These are phyloP conservation scores for Phytophthora multivora DNA, from an alignment of 352 stramenopile genomes.

Conservation along the genomic window DNA sequence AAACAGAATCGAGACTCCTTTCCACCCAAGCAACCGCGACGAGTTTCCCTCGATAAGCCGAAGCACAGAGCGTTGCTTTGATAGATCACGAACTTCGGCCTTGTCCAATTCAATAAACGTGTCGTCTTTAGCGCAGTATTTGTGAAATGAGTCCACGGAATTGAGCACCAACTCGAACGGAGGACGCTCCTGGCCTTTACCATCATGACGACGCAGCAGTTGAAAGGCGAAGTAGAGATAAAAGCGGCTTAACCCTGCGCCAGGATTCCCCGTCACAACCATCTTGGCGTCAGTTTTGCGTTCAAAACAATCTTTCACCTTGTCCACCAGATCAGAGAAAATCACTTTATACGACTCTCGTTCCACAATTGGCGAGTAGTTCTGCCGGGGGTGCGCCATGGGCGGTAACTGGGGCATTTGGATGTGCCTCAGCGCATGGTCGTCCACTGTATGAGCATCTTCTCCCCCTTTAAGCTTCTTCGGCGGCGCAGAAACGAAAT, in stretches of 20 bases:
- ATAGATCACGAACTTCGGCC: not conserved
- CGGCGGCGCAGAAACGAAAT: no score
- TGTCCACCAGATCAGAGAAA: slow-evolving; percentile 4
- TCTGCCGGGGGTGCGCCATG: not conserved
- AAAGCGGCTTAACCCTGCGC: slow-evolving; percentile 25
- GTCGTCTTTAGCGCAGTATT: not conserved
- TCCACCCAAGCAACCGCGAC: slow-evolving; percentile 16
- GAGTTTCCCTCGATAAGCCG: slow-evolving; percentile 28
- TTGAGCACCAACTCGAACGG: slow-evolving; percentile 28
- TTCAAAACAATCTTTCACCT: slow-evolving; percentile 4
- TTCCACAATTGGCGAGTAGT: slow-evolving; percentile 7
- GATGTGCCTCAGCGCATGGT: no score
- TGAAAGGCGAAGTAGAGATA: slow-evolving; percentile 35
- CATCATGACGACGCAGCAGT: not conserved
- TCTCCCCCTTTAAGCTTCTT: no score
- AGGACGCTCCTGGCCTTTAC: slow-evolving; percentile 1
- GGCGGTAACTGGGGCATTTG: no score
- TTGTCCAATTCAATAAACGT: slow-evolving; percentile 11
- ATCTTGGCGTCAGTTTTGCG: not conserved
- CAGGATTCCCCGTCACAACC: slow-evolving; percentile 29
- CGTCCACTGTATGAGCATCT: no score
- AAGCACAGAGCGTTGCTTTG: slow-evolving; percentile 3
- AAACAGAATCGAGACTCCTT: slow-evolving; percentile 33
- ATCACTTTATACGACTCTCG: slow-evolving; percentile 2
- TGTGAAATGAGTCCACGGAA: slow-evolving; percentile 9